Evolutionary conservation across 2,329 filamentous ascomycete species (phyloP).

Genomic region (Curvularia verruculosa): DNA sequence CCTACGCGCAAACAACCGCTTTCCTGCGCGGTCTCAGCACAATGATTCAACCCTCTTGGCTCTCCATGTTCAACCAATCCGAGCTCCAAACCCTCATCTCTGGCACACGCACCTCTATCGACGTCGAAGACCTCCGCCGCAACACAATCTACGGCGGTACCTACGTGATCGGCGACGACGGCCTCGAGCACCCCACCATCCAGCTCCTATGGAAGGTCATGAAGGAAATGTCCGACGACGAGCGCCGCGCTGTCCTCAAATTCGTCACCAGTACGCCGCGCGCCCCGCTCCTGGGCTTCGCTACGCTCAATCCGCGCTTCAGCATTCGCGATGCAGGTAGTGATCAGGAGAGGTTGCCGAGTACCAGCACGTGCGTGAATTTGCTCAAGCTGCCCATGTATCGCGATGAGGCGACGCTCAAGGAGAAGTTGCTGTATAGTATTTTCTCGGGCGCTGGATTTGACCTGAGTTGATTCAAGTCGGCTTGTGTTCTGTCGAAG

Average conservation of each 20-base stretch:
- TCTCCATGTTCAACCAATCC: constrained; percentile 97
- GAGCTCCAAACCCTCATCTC: constrained; percentile 93
- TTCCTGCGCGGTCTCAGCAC: constrained; percentile 85
- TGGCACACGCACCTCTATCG: constrained; percentile 83
- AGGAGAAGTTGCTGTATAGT: constrained; percentile 85
- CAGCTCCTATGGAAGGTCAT: constrained; percentile 92
- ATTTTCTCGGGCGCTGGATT: constrained; percentile 91
- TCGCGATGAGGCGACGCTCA: constrained; percentile 66
- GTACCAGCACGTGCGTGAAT: constrained; percentile 95
- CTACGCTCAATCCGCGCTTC: constrained; percentile 82
- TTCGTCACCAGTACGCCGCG: constrained; percentile 94
- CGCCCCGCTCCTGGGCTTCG: constrained; percentile 87
- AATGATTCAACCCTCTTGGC: constrained; percentile 91
- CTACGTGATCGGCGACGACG: constrained; percentile 88
- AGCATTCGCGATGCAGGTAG: constrained; percentile 83
- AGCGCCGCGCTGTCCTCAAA: constrained; percentile 85
- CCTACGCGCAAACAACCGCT: constrained; percentile 78
- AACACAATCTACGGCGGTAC: constrained; percentile 89
- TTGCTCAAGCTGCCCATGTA: constrained; percentile 91
- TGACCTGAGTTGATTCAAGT: constrained; percentile 59
- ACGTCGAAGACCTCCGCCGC: constrained; percentile 80
- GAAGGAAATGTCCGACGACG: constrained; percentile 72
- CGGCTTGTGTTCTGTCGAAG: neutral
- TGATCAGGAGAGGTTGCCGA: constrained; percentile 81
- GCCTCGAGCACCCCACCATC: constrained; percentile 82